A percentile compares a stretch with the other conserved stretches of the same genome.
These are phyloP conservation scores for Cyclostephanos tholiformis DNA, from an alignment of 108 stramenopile genomes.

Conservation along the genomic window DNA sequence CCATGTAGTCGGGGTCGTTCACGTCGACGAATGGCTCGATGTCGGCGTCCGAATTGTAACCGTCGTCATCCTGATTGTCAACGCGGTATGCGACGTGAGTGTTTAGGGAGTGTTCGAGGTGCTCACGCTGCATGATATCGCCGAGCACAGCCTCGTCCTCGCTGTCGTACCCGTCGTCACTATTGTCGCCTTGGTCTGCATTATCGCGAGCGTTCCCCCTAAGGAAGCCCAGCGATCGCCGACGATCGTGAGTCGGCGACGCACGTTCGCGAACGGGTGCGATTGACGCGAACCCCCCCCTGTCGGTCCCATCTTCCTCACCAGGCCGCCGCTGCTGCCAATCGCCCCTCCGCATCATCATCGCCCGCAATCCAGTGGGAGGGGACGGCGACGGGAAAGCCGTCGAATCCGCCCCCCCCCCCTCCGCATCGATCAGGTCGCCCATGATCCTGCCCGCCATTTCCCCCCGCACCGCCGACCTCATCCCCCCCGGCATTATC, in stretches of 20 bases:
- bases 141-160: slow-evolving; percentile 15
- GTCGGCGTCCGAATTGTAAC: slow-evolving; percentile 51
- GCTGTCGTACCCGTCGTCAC: slow-evolving; percentile 17
- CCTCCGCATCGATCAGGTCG: slow-evolving; percentile 18
- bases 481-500: slow-evolving; percentile 21
- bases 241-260: not conserved
- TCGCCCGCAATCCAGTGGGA: slow-evolving; percentile 16
- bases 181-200: not conserved
- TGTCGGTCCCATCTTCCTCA: not conserved
- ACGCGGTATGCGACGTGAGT: slow-evolving; percentile 23
- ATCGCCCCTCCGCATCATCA: not conserved
- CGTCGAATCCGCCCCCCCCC: slow-evolving; percentile 20
- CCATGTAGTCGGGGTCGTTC: slow-evolving; percentile 45
- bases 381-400: slow-evolving; percentile 12
- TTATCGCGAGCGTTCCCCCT: not conserved
- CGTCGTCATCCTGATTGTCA: slow-evolving; percentile 46
- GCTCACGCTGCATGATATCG: slow-evolving; percentile 11
- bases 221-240: not conserved
- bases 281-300: not conserved
- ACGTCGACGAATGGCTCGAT: slow-evolving; percentile 27
- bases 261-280: slow-evolving; percentile 16
- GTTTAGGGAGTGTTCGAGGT: slow-evolving; percentile 5
- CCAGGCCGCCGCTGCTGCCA: not conserved
- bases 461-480: slow-evolving; percentile 21
- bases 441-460: slow-evolving; percentile 18